phyloP scores from a whole-genome alignment of 441 rosid genomes.

The Gossypium trilobum region DNA sequence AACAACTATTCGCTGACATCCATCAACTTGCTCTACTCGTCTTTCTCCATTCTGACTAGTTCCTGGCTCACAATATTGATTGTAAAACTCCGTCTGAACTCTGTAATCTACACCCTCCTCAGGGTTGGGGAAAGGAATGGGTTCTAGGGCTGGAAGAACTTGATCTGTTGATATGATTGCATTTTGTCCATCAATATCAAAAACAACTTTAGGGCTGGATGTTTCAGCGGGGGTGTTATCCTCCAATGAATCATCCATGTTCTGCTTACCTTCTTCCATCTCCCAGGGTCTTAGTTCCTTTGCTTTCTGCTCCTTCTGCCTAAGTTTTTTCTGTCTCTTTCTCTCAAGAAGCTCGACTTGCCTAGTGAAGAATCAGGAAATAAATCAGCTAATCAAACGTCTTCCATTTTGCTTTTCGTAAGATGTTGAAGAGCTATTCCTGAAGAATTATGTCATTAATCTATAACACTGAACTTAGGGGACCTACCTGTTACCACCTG shows the following conservation, averaged over 20 bases:
- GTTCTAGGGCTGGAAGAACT: slow-evolving; percentile 31
- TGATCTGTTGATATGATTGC: slow-evolving; percentile 30
- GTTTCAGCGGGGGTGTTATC: slow-evolving; percentile 39
- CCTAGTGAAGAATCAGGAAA: slow-evolving; percentile 29
- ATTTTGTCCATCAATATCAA: slow-evolving; percentile 36
- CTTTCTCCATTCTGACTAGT: slow-evolving; percentile 30
- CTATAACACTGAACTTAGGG: neutral
- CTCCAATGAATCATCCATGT: slow-evolving; percentile 35
- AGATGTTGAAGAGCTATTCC: neutral
- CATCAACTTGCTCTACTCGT: slow-evolving; percentile 28
- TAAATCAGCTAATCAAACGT: slow-evolving; percentile 6
- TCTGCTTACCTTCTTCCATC: slow-evolving; percentile 32
- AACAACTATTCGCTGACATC: slow-evolving; percentile 25
- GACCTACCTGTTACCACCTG: neutral
- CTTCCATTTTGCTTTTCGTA: neutral
- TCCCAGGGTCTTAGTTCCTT: slow-evolving; percentile 51
- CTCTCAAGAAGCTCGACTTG: slow-evolving; percentile 73
- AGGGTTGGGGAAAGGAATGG: slow-evolving; percentile 25
- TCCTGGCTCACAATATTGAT: slow-evolving; percentile 29
- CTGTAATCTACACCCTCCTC: slow-evolving; percentile 36
- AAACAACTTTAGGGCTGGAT: slow-evolving; percentile 28
- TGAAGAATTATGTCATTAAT: neutral
- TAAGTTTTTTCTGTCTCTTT: slow-evolving; percentile 70
- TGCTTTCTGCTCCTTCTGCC: slow-evolving; percentile 77
- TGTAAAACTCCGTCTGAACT: slow-evolving; percentile 29